These are phyloP conservation scores for Lizanozyma gosingica DNA, from an alignment of 1,139 yeast species.

Conservation along the genomic window DNA sequence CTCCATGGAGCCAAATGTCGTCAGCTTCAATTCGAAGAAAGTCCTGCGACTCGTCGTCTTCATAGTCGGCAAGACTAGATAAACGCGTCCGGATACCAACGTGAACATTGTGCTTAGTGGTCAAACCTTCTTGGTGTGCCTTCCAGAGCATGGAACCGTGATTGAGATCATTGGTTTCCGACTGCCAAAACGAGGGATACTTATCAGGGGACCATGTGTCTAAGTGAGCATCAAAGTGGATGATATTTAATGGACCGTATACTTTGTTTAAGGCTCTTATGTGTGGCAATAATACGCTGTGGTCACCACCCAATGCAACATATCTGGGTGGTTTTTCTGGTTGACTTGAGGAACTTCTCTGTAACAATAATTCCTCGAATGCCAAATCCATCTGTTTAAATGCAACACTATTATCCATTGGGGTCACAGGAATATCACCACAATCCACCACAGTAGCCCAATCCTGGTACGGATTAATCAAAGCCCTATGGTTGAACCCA, in stretches of 20 bases:
- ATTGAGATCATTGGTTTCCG: slow-evolving; percentile 54
- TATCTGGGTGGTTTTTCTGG: slow-evolving; percentile 41
- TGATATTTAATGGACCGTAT: slow-evolving; percentile 58
- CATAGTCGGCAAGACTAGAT: slow-evolving; percentile 52
- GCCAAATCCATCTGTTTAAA: slow-evolving; percentile 64
- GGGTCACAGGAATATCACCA: slow-evolving; percentile 75
- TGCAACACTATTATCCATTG: slow-evolving; percentile 66
- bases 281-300: slow-evolving; percentile 63
- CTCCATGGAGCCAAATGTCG: slow-evolving; percentile 53
- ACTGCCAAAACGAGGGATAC: slow-evolving; percentile 49
- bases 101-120: slow-evolving; percentile 51
- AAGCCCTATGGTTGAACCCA: slow-evolving; percentile 62
- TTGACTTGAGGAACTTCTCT: slow-evolving; percentile 14
- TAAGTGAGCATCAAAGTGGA: slow-evolving; percentile 74
- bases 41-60: slow-evolving; percentile 56
- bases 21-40: slow-evolving; percentile 60
- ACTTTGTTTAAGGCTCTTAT: slow-evolving; percentile 49
- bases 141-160: slow-evolving; percentile 82
- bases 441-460: slow-evolving; percentile 72
- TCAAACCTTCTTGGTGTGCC: slow-evolving; percentile 60
- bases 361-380: slow-evolving; percentile 41
- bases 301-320: slow-evolving; percentile 73
- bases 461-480: slow-evolving; percentile 48
- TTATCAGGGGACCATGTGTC: slow-evolving; percentile 73
- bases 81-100: slow-evolving; percentile 68